Conservation (phyloP, 2,329 filamentous ascomycete species). For the Neopestalotiopsis rosae region DNA sequence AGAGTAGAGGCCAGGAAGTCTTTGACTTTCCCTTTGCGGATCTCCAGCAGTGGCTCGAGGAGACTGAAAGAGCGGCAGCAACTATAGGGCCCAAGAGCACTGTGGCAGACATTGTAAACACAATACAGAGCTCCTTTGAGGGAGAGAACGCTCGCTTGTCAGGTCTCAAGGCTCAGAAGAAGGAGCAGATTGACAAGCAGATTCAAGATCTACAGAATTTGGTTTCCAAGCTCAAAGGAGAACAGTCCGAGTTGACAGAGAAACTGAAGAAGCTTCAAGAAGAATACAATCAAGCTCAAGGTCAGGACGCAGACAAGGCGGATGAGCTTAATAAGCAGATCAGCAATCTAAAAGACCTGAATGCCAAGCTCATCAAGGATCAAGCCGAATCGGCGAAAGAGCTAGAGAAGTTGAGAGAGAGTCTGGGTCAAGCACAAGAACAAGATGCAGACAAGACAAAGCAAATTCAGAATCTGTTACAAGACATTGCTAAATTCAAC, state of each 20-base stretch:
- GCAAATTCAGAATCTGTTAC: not conserved
- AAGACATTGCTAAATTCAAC: not conserved
- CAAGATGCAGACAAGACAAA: not conserved
- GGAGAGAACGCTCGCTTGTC: not conserved
- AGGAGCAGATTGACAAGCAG: slow-evolving; percentile 1
- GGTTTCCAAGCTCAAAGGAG: not conserved
- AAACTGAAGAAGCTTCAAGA: not conserved
- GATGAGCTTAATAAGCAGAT: not conserved
- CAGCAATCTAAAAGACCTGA: not conserved
- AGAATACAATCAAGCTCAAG: not conserved
- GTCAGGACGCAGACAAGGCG: too few species aligned
- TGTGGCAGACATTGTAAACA: not conserved
- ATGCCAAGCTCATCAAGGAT: not conserved
- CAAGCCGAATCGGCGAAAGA: not conserved
- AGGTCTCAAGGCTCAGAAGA: not conserved
- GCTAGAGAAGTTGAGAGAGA: not conserved
- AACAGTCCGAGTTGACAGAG: not conserved
- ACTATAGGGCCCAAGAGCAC: not conserved
- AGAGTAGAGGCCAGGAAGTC: not conserved
- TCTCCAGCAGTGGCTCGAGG: not conserved
- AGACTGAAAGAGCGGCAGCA: not conserved
- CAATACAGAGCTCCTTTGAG: not conserved
- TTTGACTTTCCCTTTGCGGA: not conserved
- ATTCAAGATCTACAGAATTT: not conserved
- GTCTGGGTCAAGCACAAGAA: not conserved